These are phyloP conservation scores for Monilinia polystroma DNA, from an alignment of 2,329 filamentous ascomycete genomes.

Conservation along the genomic window DNA sequence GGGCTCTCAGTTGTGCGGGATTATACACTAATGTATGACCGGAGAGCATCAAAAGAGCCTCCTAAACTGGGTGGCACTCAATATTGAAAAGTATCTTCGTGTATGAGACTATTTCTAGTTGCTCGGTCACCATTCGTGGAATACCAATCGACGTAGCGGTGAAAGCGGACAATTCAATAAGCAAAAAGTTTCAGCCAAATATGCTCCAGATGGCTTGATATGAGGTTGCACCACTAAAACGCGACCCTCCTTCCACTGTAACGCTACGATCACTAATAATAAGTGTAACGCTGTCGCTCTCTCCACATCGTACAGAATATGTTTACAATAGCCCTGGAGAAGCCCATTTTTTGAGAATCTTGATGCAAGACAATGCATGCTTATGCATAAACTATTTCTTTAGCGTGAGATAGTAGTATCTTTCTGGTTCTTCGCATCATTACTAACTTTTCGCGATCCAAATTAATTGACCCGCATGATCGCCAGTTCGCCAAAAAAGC, in stretches of 20 bases:
- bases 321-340: not conserved
- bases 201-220: slow-evolving; percentile 4
- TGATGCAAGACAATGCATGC: not conserved
- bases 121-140: not conserved
- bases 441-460: not conserved
- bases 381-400: not conserved
- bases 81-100: not conserved
- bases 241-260: not conserved
- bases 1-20: not conserved
- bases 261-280: not conserved
- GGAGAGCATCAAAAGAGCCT: not conserved
- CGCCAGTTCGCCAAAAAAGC: not conserved
- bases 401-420: not conserved
- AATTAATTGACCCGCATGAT: not conserved
- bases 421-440: no score
- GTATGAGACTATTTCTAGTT: not conserved
- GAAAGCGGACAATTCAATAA: not conserved
- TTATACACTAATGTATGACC: not conserved
- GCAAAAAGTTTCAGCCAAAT: not conserved
- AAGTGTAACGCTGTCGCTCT: not conserved
- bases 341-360: not conserved
- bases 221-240: not conserved
- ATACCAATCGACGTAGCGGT: not conserved
- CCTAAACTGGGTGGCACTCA: not conserved
- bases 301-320: not conserved